These are phyloP conservation scores for Metarhizium anisopliae DNA, from an alignment of 2,329 filamentous ascomycete species.

Conservation along the genomic window DNA sequence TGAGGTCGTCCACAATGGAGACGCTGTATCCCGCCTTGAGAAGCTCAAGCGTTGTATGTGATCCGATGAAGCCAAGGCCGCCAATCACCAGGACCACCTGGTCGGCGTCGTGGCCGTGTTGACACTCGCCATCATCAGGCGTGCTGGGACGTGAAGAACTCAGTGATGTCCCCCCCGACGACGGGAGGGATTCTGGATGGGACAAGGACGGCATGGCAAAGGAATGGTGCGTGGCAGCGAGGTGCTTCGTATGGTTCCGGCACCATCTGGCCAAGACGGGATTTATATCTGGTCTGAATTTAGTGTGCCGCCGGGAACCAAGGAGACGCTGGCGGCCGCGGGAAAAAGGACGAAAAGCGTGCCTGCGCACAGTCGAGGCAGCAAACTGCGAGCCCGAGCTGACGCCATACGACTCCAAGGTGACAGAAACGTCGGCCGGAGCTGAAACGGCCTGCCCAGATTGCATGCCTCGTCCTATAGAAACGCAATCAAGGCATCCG, in stretches of 20 bases:
- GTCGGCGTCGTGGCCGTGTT: constrained; percentile 8
- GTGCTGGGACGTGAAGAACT: not conserved
- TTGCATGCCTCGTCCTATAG: too few relatives aligned
- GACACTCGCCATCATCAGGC: not conserved
- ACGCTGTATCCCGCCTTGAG: constrained; percentile 45
- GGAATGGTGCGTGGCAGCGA: not conserved
- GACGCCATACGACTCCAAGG: too few relatives aligned
- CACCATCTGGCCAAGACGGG: not conserved
- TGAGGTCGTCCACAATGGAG: constrained; percentile 35
- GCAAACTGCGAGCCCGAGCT: too few relatives aligned
- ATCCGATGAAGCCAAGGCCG: constrained; percentile 47
- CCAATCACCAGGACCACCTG: constrained; percentile 39
- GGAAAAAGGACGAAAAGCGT: too few relatives aligned
- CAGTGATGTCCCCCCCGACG: not conserved
- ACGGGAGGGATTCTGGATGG: not conserved
- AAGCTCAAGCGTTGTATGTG: constrained; percentile 44
- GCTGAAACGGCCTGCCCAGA: not conserved
- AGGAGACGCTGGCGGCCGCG: too few relatives aligned
- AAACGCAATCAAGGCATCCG: not conserved
- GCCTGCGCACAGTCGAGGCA: too few relatives aligned
- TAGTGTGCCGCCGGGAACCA: too few relatives aligned
- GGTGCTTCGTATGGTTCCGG: not conserved
- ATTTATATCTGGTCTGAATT: too few relatives aligned
- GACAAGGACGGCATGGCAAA: not conserved
- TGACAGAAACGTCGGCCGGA: not conserved